phyloP scores from a whole-genome alignment of 805 yeast species.

The Zygosaccharomyces pseudorouxii region DNA sequence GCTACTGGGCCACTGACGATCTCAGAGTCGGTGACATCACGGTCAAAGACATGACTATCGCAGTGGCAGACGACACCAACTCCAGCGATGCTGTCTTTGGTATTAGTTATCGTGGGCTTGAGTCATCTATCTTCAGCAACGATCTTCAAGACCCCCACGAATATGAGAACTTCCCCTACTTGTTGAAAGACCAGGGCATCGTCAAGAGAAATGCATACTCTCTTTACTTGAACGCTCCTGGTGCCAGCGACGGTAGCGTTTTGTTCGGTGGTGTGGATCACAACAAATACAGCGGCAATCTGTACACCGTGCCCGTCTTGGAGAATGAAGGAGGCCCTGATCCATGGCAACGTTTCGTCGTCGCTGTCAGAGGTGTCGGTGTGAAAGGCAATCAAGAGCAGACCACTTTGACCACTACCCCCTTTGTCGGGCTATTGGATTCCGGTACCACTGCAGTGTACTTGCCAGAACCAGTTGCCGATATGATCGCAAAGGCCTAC shows the following conservation, averaged over 20 bases:
- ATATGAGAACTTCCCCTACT: slow-evolving; percentile 30
- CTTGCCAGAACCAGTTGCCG: slow-evolving; percentile 35
- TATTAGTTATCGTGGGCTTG: not conserved
- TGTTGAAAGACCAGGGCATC: slow-evolving; percentile 38
- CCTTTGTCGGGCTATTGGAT: slow-evolving; percentile 35
- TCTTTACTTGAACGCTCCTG: slow-evolving; percentile 39
- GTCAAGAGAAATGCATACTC: slow-evolving; percentile 43
- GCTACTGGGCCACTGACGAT: slow-evolving; percentile 48
- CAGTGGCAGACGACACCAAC: slow-evolving; percentile 32
- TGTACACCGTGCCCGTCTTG: slow-evolving; percentile 31
- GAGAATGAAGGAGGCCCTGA: slow-evolving; percentile 14
- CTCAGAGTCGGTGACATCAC: slow-evolving; percentile 46
- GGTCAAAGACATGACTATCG: slow-evolving; percentile 32
- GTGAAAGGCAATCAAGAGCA: slow-evolving; percentile 24
- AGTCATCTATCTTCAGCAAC: slow-evolving; percentile 39
- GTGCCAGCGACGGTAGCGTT: slow-evolving; percentile 23
- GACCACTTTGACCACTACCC: slow-evolving; percentile 25
- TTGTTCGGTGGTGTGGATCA: slow-evolving; percentile 56
- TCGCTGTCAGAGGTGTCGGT: slow-evolving; percentile 31
- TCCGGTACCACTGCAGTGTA: slow-evolving; percentile 38
- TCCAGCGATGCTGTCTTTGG: slow-evolving; percentile 29
- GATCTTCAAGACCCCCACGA: slow-evolving; percentile 3
- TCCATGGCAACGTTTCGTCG: slow-evolving; percentile 31
- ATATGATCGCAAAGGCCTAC: slow-evolving; percentile 31
- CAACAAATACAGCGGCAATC: slow-evolving; percentile 43